Percentiles rank a stretch among this genome's conserved stretches.
Evolutionary conservation across 805 yeast genomes (phyloP).

Genomic region (Peterozyma toletana): DNA sequence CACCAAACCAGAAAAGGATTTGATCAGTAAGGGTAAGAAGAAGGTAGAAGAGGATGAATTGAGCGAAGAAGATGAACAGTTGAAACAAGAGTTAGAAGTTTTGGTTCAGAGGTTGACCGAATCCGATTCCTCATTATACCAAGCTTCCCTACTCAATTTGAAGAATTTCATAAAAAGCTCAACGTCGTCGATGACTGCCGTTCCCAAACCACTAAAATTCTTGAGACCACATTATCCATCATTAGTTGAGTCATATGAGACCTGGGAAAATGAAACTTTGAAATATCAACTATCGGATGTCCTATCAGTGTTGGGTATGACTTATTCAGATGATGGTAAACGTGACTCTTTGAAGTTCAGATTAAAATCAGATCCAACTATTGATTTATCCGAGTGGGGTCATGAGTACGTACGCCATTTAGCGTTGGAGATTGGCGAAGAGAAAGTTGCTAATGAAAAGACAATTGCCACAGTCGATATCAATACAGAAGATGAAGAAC

Average conservation of each 20-base stretch:
- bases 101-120: constrained; percentile 75
- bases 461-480: constrained; percentile 36
- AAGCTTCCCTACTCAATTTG: constrained; percentile 57
- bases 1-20: background rate
- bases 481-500: constrained; percentile 21
- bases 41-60: constrained; percentile 66
- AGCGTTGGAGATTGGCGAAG: constrained; percentile 91
- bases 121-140: constrained; percentile 42
- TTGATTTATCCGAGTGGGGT: constrained; percentile 77
- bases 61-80: constrained; percentile 86
- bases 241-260: constrained; percentile 57
- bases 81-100: constrained; percentile 80
- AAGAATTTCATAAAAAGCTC: constrained; percentile 81
- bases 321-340: constrained; percentile 76
- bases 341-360: constrained; percentile 79
- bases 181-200: constrained; percentile 98
- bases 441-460: constrained; percentile 14
- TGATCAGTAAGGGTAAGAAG: constrained; percentile 15
- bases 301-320: constrained; percentile 90
- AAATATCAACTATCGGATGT: constrained; percentile 73
- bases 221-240: constrained; percentile 77
- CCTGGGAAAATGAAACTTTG: constrained; percentile 49
- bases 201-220: constrained; percentile 96
- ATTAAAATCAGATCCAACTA: constrained; percentile 30
- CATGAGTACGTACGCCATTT: constrained; percentile 96